Evolutionary conservation across 495 filamentous ascomycete species (phyloP), one percentile per base, ranked within the genome.

Genomic region (Monascus purpureus): DNA sequence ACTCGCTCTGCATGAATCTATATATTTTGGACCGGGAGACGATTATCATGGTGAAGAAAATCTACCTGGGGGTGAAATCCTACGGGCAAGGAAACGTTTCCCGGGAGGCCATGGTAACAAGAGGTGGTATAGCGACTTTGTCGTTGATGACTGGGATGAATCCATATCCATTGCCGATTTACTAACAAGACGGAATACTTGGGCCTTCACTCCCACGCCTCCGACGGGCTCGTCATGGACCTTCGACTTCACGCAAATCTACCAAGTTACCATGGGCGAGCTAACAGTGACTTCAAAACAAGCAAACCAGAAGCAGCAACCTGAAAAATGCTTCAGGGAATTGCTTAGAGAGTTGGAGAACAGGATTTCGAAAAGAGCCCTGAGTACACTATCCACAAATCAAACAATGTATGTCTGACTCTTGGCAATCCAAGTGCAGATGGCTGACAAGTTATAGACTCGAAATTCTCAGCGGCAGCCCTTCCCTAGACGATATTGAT

Each of bases 121-220:
- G 17, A 38, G 2, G 23, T 16, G 17, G 41, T 35, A 33, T 13
- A 39, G 50, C 23, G 30, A 56, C 17, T 63, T 61, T 19, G 38
- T 63, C 11, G 52, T 59, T 15, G 47, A 59, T 35, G 59, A 61
- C 29, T 50, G 47, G 53, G 52, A 58, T 26, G 55, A 58, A 29
- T 50, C 50, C 20, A 38, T 37, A 17, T 22, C 26, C 13, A 19
- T 33, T 4, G 12, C 24, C 28, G 25, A 24, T 6, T 16, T 33
- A 12, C 24, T 33, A 2, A 32, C 20, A 16, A 3, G 13, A 8
- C 27, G 17, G 26, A 29, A 40, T 29, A 13, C 17, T n/a, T 28
- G 33, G 14, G 35, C 39, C 8, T 36, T 27, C 13, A 38, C 19
- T 13, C 28, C 39, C 11, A 13, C 27, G 17, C 28, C 41, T 20